Base-by-base conservation (phyloP, 2,329 filamentous ascomycete species). In the Beauveria bassiana region DNA sequence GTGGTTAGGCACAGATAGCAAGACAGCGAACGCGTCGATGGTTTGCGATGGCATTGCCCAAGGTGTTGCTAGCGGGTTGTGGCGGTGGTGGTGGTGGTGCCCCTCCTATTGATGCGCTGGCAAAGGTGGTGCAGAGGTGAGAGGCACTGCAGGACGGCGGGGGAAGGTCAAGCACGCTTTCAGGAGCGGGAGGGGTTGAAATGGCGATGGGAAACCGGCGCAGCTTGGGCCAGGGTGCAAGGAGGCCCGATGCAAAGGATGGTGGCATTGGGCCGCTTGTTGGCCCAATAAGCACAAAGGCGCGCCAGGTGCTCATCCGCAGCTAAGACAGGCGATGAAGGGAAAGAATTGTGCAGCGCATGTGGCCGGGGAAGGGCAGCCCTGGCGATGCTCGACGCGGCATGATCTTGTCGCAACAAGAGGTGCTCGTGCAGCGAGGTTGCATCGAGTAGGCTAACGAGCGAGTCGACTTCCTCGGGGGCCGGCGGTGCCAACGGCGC, bases 91-190 rank as follows among this genome's bases (percentile, higher is more conserved):
- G 40, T 46, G 43, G 40, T 46, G 28, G 55, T 58, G 45, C 59
- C 59, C 49, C 59, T 51, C 58, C 59, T 43, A 54, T 61, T 20
- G 52, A 61, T 61, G 59, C 59, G 59, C 59, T 61, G 59, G 59
- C 59, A 61, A 42, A 54, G 46, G 24, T 40, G 45, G 51, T 55
- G 59, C 59, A 56, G 28, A 50, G 24, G 43, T 43, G 52, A 55
- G 31, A 43, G 52, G 45, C 9, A 56, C 38, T 56, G 59, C 59
- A 61, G 18, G 51, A 40, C 59, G 26, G 59, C 34, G 43, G 40
- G 50, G 58, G 46, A 40, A 22, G 49, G 12, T 46, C 28, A 40
- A 54, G 14, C 59, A 61, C 28, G 20, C 31, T 54, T 49, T 47
- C 6, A 31, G 20, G 42, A 53, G 49, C n/a, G 26, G 16, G 31